A percentile compares a stretch with the other conserved stretches of the same genome.
These are phyloP conservation scores for Rhizopogon roseolus DNA, from an alignment of 768 basidiomycete species.

Conservation along the genomic window DNA sequence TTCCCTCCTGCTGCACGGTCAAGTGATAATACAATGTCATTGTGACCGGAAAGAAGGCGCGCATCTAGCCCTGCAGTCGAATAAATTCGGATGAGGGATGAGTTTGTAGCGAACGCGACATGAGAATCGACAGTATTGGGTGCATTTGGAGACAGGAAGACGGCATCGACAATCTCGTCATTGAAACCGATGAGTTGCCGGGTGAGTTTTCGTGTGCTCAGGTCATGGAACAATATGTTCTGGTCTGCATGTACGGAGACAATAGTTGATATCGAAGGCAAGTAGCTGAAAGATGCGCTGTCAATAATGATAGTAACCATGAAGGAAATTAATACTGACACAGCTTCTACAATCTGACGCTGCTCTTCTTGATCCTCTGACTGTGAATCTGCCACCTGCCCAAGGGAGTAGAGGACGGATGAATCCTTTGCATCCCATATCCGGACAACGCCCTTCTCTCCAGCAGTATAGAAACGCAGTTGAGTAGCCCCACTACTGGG, in stretches of 20 bases:
- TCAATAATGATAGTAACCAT: conserved; percentile 9
- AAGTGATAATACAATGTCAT: conserved; percentile 85
- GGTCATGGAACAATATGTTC: conserved; percentile 89
- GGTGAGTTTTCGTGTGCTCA: conserved; percentile 54
- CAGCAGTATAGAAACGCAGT: conserved; percentile 81
- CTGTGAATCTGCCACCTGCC: conserved; percentile 31
- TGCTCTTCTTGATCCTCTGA: conserved; percentile 66
- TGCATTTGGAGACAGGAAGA: conserved; percentile 53
- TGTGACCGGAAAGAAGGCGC: conserved; percentile 82
- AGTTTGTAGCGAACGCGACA: conserved; percentile 95
- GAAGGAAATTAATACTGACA: conserved; percentile 52
- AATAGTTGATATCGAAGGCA: conserved; percentile 57
- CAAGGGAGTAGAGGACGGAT: conserved; percentile 55
- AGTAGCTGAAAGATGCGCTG: conserved; percentile 48
- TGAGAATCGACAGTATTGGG: conserved; percentile 50
- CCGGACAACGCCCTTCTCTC: conserved; percentile 81
- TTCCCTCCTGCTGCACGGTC: conserved; percentile 62
- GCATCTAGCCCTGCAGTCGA: conserved; percentile 72
- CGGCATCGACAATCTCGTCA: conserved; percentile 92
- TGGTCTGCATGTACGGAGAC: conserved; percentile 93
- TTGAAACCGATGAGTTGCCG: conserved; percentile 95
- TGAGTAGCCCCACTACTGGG: conserved; percentile 28
- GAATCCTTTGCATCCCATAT: conserved; percentile 80
- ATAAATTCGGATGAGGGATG: conserved; percentile 90
- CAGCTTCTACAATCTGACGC: conserved; percentile 72